Evolutionary conservation across 1,284 basidiomycete genomes (phyloP).

Genomic region (Fomitiporia mediterranea): DNA sequence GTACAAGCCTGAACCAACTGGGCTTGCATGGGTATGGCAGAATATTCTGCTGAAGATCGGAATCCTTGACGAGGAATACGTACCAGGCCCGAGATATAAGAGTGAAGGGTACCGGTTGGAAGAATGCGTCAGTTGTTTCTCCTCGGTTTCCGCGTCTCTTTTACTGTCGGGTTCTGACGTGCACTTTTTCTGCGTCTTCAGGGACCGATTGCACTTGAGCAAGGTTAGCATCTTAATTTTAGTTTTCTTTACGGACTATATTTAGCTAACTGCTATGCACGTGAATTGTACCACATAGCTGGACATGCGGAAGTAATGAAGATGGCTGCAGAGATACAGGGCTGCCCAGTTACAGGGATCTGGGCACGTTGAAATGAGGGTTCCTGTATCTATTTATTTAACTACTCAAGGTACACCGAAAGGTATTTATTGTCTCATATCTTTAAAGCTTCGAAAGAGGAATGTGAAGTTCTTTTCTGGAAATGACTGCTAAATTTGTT

Average conservation of each 20-base stretch:
- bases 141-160: not conserved
- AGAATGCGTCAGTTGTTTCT: conserved; percentile 32
- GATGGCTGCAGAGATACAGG: conserved; percentile 35
- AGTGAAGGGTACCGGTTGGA: conserved; percentile 39
- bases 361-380: conserved; percentile 30
- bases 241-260: not conserved
- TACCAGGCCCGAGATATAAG: conserved; percentile 36
- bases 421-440: too few species aligned
- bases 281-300: conserved; percentile 34
- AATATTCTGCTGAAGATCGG: conserved; percentile 31
- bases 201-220: conserved; percentile 11
- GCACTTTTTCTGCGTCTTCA: not conserved
- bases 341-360: conserved; percentile 34
- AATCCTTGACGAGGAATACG: conserved; percentile 27
- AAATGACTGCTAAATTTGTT: too few species aligned
- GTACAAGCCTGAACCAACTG: conserved; percentile 37
- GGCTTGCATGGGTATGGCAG: conserved; percentile 17
- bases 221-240: conserved; percentile 1
- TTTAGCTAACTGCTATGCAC: conserved; percentile 30
- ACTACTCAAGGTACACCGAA: too few species aligned
- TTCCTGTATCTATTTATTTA: too few species aligned
- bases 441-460: too few species aligned
- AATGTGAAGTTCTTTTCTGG: too few species aligned
- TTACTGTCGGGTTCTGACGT: not conserved
- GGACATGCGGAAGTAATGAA: conserved; percentile 36